Evolutionary conservation across 2,329 filamentous ascomycete species (phyloP).

Genomic region (Cladosporium sp.): DNA sequence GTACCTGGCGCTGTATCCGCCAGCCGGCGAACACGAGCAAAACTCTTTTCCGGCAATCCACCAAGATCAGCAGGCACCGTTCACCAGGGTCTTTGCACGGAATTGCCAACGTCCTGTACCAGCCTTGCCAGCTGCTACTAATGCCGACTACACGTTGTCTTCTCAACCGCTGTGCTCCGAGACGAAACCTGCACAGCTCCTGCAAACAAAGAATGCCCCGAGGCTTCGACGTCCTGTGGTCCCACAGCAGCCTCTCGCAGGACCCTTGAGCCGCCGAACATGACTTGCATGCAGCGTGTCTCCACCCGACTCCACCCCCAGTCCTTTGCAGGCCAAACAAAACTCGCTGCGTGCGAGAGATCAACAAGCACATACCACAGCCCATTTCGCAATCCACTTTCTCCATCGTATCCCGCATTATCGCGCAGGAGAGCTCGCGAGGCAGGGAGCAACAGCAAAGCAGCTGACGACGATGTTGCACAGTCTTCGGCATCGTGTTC

Average conservation of each 20-base stretch:
- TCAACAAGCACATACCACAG: conserved; percentile 4
- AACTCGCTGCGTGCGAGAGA: not conserved
- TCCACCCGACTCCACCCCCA: not conserved
- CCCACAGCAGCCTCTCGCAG: no score
- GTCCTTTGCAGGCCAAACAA: not conserved
- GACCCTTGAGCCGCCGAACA: not conserved
- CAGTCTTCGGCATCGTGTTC: not conserved
- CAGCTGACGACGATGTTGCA: conserved; percentile 9
- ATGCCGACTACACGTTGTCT: conserved; percentile 2
- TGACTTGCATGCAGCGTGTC: conserved; percentile 8
- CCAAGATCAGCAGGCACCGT: not conserved
- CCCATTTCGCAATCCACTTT: not conserved
- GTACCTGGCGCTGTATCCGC: not conserved
- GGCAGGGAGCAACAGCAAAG: not conserved
- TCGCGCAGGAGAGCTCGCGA: not conserved
- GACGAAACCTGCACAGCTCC: conserved; percentile 3
- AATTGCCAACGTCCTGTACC: not conserved
- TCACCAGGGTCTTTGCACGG: conserved; percentile 5
- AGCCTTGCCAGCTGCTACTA: not conserved
- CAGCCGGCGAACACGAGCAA: conserved; percentile 2
- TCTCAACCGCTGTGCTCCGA: conserved; percentile 2
- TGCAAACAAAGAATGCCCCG: not conserved
- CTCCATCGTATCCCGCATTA: not conserved
- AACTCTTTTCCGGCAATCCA: not conserved
- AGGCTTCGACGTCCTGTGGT: not conserved